Conservation (phyloP, 176 grass and related monocot genomes). For the Aechmea fasciata region DNA sequence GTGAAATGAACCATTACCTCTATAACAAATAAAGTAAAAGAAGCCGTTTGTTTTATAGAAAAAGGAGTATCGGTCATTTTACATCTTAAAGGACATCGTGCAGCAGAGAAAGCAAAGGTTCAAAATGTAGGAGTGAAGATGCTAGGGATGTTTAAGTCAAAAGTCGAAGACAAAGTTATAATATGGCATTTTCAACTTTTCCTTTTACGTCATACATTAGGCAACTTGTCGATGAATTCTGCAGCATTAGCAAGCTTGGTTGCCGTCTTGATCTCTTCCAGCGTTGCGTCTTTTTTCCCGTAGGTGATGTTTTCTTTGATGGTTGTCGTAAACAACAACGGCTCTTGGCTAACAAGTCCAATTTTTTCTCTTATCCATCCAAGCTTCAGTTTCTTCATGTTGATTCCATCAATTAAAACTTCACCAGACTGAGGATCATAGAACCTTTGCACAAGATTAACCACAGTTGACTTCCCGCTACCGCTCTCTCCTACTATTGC, state of each 20-base stretch:
- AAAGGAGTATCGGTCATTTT: too few relatives aligned
- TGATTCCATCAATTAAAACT: constrained; percentile 66
- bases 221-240: constrained; percentile 71
- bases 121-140: too few relatives aligned
- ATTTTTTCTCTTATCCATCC: constrained; percentile 63
- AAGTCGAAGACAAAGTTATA: too few relatives aligned
- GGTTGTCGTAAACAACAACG: constrained; percentile 57
- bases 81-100: too few relatives aligned
- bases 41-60: too few relatives aligned
- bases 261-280: constrained; percentile 49
- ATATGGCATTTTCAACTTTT: neutral
- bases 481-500: constrained; percentile 89
- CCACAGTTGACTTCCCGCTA: constrained; percentile 74
- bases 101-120: too few relatives aligned
- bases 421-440: constrained; percentile 79
- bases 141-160: too few relatives aligned
- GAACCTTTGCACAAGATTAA: constrained; percentile 74
- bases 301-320: constrained; percentile 77
- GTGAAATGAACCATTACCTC: too few relatives aligned
- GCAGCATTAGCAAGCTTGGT: constrained; percentile 67
- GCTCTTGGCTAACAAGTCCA: constrained; percentile 82
- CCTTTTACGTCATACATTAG: constrained; percentile 49
- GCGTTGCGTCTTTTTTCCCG: constrained; percentile 50
- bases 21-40: neutral
- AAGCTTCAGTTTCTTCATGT: constrained; percentile 59